Evolutionary conservation across 1,284 basidiomycete genomes (phyloP).

Genomic region (Anthracocystis walkeri): DNA sequence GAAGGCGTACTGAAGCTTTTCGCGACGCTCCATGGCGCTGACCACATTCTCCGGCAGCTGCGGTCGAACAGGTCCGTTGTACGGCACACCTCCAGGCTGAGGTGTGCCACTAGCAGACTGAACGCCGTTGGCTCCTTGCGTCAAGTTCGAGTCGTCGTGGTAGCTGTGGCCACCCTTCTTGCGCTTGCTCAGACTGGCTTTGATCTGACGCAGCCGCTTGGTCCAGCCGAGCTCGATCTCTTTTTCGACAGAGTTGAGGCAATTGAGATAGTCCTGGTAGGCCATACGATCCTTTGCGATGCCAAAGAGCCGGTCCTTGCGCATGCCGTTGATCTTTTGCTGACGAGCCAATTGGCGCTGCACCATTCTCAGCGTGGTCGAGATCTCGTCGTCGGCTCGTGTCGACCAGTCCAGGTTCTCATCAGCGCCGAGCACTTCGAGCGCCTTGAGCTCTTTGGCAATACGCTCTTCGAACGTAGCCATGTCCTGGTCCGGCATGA

Average conservation of each 20-base stretch:
- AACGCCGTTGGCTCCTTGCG: conserved; percentile 35
- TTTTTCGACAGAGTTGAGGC: conserved; percentile 64
- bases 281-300: conserved; percentile 88
- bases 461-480: conserved; percentile 74
- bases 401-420: conserved; percentile 65
- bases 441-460: conserved; percentile 72
- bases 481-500: conserved; percentile 70
- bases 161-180: conserved; percentile 56
- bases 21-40: conserved; percentile 57
- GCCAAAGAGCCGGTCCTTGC: conserved; percentile 79
- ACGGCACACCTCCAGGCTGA: conserved; percentile 29
- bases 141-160: conserved; percentile 34
- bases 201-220: conserved; percentile 64
- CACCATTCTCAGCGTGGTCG: conserved; percentile 86
- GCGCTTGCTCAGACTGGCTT: conserved; percentile 63
- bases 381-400: conserved; percentile 85
- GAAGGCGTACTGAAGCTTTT: conserved; percentile 59
- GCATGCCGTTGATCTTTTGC: conserved; percentile 82
- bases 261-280: conserved; percentile 74
- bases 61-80: conserved; percentile 58
- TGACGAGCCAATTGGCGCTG: conserved; percentile 84
- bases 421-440: conserved; percentile 73
- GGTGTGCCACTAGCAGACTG: conserved; percentile 38
- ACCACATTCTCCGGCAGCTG: conserved; percentile 60
- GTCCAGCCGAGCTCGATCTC: conserved; percentile 67